These are phyloP conservation scores for Ilex paraguariensis DNA, from an alignment of 305 asterid genomes.

Conservation along the genomic window DNA sequence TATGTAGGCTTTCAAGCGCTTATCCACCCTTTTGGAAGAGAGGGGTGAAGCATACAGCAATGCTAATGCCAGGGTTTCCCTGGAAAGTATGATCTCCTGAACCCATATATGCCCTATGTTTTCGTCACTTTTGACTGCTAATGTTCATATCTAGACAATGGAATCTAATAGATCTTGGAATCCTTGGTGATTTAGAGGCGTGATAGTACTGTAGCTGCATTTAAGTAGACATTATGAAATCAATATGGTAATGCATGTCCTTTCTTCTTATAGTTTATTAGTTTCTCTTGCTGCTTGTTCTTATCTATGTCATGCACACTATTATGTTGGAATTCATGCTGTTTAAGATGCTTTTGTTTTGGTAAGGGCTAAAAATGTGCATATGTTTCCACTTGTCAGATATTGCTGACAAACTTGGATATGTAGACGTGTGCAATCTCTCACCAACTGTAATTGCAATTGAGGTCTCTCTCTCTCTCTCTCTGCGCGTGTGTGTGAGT, in stretches of 20 bases:
- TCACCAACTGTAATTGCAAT: conserved; percentile 65
- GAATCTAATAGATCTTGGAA: too few relatives aligned
- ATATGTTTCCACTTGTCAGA: conserved; percentile 24
- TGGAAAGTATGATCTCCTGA: conserved; percentile 51
- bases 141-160: too few relatives aligned
- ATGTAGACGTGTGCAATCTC: conserved; percentile 50
- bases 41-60: conserved; percentile 76
- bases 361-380: too few relatives aligned
- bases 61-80: conserved; percentile 63
- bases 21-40: conserved; percentile 53
- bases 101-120: neutral
- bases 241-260: too few relatives aligned
- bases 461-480: conserved; percentile 46
- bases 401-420: conserved; percentile 55
- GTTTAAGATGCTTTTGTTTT: too few relatives aligned
- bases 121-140: neutral
- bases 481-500: neutral
- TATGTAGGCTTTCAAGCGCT: conserved; percentile 58
- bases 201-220: too few relatives aligned
- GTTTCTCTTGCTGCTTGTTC: too few relatives aligned
- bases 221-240: too few relatives aligned
- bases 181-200: too few relatives aligned
- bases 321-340: too few relatives aligned
- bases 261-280: too few relatives aligned
- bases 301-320: too few relatives aligned